Percentiles rank a stretch among this genome's conserved stretches.
phyloP scores from a whole-genome alignment of 768 basidiomycete genomes.

The Jaapia argillacea region DNA sequence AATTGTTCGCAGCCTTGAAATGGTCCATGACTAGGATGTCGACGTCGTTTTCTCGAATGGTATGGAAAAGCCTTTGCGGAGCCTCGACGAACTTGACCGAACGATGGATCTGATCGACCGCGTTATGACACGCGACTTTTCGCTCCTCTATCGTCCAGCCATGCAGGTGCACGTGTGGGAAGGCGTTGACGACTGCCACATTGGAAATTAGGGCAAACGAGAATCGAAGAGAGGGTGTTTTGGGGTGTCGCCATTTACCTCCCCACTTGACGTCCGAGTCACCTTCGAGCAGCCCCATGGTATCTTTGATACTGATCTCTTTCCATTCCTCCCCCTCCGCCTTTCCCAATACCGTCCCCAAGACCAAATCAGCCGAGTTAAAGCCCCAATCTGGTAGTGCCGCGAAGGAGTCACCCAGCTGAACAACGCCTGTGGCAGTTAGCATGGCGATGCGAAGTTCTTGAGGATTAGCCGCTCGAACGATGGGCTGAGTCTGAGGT shows the following conservation, averaged over 20 bases:
- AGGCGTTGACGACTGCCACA: background rate
- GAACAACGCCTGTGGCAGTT: background rate
- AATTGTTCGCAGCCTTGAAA: constrained; percentile 12
- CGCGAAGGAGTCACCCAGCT: background rate
- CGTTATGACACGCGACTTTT: background rate
- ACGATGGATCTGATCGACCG: background rate
- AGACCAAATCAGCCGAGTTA: background rate
- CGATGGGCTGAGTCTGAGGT: background rate
- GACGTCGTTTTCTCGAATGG: constrained; percentile 6
- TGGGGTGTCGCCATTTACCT: background rate
- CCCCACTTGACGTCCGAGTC: background rate
- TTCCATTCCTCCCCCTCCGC: background rate
- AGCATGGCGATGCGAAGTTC: background rate
- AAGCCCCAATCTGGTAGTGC: background rate
- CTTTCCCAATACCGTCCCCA: background rate
- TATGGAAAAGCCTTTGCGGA: constrained; percentile 6
- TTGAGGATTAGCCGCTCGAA: background rate
- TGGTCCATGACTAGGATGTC: constrained; percentile 8
- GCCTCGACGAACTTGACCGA: background rate
- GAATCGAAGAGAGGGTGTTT: background rate
- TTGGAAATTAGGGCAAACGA: background rate
- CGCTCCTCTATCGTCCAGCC: background rate
- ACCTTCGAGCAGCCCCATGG: background rate
- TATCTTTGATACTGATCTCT: background rate
- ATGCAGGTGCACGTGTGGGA: background rate